Base-by-base conservation (phyloP, 1,284 basidiomycete species). In the Cutaneotrichosporon sp. region DNA sequence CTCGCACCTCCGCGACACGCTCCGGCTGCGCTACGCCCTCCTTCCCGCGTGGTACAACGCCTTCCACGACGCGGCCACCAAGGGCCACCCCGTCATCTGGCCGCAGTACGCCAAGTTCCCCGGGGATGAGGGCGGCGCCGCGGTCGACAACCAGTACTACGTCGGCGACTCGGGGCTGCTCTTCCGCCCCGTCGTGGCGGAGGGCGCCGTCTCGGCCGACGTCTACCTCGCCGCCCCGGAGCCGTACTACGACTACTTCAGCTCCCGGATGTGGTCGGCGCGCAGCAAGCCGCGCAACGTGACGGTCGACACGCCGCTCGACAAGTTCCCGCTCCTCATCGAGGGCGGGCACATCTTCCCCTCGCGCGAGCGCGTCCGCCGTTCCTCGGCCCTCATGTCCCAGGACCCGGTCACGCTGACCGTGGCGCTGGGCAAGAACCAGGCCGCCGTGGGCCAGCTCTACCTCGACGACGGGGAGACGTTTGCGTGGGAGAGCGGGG, bases 211-310 rank as follows among this genome's bases (percentile, higher is more conserved):
- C 0, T 85, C 89, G 67, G 84, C 88, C 1, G 83, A 86, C 3
- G 83, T 99, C 1, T 98, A 98, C 78, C 84, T 99, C 34, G 85
- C 91, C 2, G 95, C 97, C 71, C 86, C 92, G 66, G 60, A 91
- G 87, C 88, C 93, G 3, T 98, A 97, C 84, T 99, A 98, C 78
- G 88, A 98, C 81, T 99, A 95, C 81, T 92, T 93, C 81, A 86
- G 84, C 43, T 79, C 87, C 72, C 72, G 83, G 16, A 79, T 86
- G 50, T 87, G 92, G 81, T 87, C 86, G 42, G 88, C 89, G 22
- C 72, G 85, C 1, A 73, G 83, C 11, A 83, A 85, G 63, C 85
- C 87, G 64, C 88, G 87, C 67, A 80, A 82, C 58, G 82, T 95
- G 70, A 89, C 85, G 1, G 85, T 97, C 20, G 82, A 88, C 0